Evolutionary conservation across 352 stramenopile genomes (phyloP), one percentile per base, ranked within the genome.

Genomic region (Globisporangium nunn): DNA sequence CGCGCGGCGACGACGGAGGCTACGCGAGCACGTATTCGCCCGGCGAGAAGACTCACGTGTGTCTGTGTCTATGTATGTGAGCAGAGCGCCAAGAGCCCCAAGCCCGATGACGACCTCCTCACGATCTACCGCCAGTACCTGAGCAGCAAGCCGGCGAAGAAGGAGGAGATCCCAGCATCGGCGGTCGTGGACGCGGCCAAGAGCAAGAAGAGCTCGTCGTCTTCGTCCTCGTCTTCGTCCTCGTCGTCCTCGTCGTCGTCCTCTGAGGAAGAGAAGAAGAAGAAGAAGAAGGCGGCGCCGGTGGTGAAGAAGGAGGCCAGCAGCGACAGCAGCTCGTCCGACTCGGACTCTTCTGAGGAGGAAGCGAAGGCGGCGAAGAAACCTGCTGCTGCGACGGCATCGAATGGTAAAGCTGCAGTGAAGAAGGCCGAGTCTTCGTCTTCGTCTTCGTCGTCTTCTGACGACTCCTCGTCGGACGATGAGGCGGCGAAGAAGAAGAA

Each of bases 121-220:
- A 64, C 73, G 18, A 72, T 94, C 45, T 94, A 92, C 72, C 74
- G 75, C 41, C 76, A 76, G 49, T 88, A 91, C 59, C 17, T 92
- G 48, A 59, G 61, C 15, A 66, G 73, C 54, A 87, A 82, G 49
- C 54, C 52, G 6, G n/a, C 54, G 6, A 75, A 78, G 63, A 87
- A 82, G 58, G 65, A 70, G 58, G 71, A 78, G 50, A 81, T 88
- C 64, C 71, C 74, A 31, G 70, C 75, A 18, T 54, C 67, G 18
- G 74, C 74, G 6, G 71, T 86, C 6, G 70, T 90, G 15, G 74
- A 88, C 45, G 77, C 70, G 2, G 67, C 70, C 58, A 80, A 80
- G 63, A 52, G 54, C 48, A 76, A 76, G 62, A 86, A 80, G 63
- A 68, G 57, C 50, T 40, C 67, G 43, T 71, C 66, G 0, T 60